Evolutionary conservation across 192 early-diverging fungal genomes (phyloP), one percentile per base, ranked within the genome.

Genomic region (Mortierella hygrophila): DNA sequence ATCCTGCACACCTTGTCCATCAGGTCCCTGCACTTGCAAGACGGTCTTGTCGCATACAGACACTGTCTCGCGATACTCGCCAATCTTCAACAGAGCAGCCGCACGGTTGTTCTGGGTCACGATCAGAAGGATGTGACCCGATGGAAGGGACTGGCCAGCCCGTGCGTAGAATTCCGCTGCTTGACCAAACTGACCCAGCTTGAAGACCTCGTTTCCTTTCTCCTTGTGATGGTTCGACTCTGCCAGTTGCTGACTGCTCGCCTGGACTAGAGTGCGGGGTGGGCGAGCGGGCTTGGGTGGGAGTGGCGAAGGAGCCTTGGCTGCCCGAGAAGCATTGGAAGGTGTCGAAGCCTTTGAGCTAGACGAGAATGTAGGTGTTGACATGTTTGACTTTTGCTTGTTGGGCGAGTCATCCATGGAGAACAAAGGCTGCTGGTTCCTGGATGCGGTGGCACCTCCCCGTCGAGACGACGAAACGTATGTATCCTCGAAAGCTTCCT

Each of bases 51-150:
- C 91, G 85, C 95, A 97, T 78, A 98, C 97, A 18, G 89, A 82
- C 11, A 95, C 80, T 16, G 91, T 93, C 54, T 93, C 93, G 20
- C 88, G 89, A 83, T 97, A 93, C 75, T 98, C 93, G 37, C 97
- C 97, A 15, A 90, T 96, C 89, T 98, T 98, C 37, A 96, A 86
- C 23, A 93, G 88, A 3, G 95, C 91, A 1, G 95, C 92, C 0
- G 97, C 97, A 26, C 97, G 94, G 89, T 98, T 98, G 89, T 97
- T 97, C 89, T 90, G 92, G 23, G 97, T 85, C 13, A 95, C 70
- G 16, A 95, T 90, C 32, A 93, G 82, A 9, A 92, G 73, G 11
- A 92, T 77, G 77, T 99, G 97, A 10, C 80, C 71, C 18, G 76
- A 40, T 0, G 97, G 93, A 3, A 99, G 89, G 5, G 83, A 74